Evolutionary conservation across 192 early-diverging fungal species (phyloP).

Genomic region (Mortierella hygrophila): DNA sequence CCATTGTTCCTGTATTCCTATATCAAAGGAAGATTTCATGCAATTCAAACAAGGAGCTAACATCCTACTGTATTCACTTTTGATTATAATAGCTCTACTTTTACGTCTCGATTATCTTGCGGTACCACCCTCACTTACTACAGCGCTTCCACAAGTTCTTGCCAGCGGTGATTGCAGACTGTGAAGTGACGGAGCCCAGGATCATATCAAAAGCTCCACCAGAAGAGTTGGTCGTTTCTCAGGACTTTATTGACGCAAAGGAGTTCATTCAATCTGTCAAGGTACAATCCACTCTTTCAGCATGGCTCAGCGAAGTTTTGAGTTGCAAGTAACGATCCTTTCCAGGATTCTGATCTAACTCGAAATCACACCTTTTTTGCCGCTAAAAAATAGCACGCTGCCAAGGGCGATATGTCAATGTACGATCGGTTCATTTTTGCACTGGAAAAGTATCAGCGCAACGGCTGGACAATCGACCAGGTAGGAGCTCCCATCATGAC

Average conservation of each 20-base stretch:
- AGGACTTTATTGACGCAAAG: conserved; percentile 54
- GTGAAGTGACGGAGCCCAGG: conserved; percentile 37
- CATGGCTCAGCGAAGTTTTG: background rate
- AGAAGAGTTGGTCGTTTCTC: conserved; percentile 50
- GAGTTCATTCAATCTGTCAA: conserved; percentile 56
- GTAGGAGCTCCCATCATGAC: background rate
- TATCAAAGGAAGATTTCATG: background rate
- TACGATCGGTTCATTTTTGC: conserved; percentile 55
- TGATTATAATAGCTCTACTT: conserved; percentile 31
- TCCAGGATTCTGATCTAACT: background rate
- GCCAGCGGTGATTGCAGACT: conserved; percentile 27
- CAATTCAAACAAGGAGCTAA: background rate
- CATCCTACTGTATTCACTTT: background rate
- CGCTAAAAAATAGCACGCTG: conserved; percentile 20
- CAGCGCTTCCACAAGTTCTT: conserved; percentile 51
- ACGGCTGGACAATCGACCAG: conserved; percentile 54
- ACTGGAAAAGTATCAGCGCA: conserved; percentile 52
- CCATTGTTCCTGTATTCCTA: background rate
- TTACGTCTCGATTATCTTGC: conserved; percentile 50
- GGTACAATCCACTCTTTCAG: conserved; percentile 1
- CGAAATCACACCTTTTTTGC: background rate
- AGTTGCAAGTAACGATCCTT: background rate
- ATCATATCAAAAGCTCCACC: conserved; percentile 54
- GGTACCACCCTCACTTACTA: conserved; percentile 49
- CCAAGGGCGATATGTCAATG: conserved; percentile 52